Evolutionary conservation across 768 basidiomycete genomes (phyloP).

Genomic region (Paxillus involutus): DNA sequence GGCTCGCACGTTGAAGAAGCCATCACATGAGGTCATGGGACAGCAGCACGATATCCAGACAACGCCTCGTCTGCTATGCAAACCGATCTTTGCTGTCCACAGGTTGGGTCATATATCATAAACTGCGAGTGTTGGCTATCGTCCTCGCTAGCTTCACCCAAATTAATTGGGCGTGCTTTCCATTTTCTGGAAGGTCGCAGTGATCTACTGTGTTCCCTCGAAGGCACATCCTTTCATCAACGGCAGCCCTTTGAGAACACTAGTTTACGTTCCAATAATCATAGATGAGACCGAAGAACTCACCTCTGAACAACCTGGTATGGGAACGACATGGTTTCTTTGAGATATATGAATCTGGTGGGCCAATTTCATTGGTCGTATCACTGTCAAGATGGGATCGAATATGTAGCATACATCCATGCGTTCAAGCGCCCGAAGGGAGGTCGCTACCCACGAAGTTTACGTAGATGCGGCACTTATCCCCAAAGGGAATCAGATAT

Average conservation of each 20-base stretch:
- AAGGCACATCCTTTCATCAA: not conserved
- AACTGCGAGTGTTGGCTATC: not conserved
- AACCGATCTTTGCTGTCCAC: not conserved
- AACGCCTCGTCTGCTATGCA: not conserved
- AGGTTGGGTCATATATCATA: not conserved
- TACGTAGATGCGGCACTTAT: slow-evolving; percentile 8
- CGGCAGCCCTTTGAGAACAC: not conserved
- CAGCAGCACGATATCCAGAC: not conserved
- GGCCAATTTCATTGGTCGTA: not conserved
- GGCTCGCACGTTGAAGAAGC: not conserved
- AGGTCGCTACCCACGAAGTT: slow-evolving; percentile 6
- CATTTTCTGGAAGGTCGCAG: slow-evolving; percentile 17
- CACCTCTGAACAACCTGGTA: not conserved
- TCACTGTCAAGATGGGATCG: not conserved
- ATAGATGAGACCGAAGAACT: slow-evolving; percentile 9
- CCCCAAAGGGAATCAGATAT: not conserved
- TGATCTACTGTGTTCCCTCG: not conserved
- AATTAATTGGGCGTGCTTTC: slow-evolving; percentile 12
- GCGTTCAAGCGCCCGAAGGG: not conserved
- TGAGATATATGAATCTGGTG: slow-evolving; percentile 1
- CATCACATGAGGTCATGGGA: slow-evolving; percentile 4
- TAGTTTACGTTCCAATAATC: slow-evolving; percentile 2
- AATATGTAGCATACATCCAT: not conserved
- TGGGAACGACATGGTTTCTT: not conserved
- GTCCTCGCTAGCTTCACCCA: slow-evolving; percentile 2